Base-by-base conservation (phyloP, 2,329 filamentous ascomycete genomes). In the Chrysosporium keratinophilum region DNA sequence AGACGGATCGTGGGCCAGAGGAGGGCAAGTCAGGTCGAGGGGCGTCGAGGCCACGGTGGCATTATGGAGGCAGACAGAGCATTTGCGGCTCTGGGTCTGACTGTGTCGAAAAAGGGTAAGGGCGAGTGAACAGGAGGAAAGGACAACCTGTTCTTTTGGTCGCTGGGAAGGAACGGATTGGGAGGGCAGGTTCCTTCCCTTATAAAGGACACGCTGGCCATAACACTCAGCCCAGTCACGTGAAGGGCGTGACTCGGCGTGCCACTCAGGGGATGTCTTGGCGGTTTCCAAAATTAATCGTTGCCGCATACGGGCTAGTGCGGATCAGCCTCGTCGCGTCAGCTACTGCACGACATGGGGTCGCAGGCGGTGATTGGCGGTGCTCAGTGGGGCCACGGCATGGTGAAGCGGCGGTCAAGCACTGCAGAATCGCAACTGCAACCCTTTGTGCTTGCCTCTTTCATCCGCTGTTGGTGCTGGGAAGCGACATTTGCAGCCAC, bases 121-220 rank as follows among this genome's bases (percentile, higher is more conserved):
- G 47, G 15, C 56, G 35, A 50, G 37, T 23, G 11, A 42, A 20
- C n/a, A 19, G 41, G 9, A 2, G 56, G 51, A 63, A 59, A 71
- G 68, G 69, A 67, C 67, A 71, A 57, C 53, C 41, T 71, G 69
- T 63, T 60, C 59, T 61, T 43, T 63, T n/a, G n/a, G 53, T 50
- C 45, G 50, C 52, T 56, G 37, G 39, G 42, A 37, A 56, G 52
- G 48, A 33, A n/a, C 49, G 43, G 17, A 46, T 46, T 46, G 52
- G 33, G 42, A 63, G 59, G 57, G 48, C 57, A 59, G 54, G 45
- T 54, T 54, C 49, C 42, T 50, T 51, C 61, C 62, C 63, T 69
- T 67, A 69, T 69, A 71, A 65, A 71, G 69, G 68, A 67, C 69
- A 71, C 54, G 46, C 37, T 58, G 56, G 54, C 54, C 17, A 11